Evolutionary conservation across 2,329 filamentous ascomycete species (phyloP).

Genomic region (Fonsecaea pugnacius): DNA sequence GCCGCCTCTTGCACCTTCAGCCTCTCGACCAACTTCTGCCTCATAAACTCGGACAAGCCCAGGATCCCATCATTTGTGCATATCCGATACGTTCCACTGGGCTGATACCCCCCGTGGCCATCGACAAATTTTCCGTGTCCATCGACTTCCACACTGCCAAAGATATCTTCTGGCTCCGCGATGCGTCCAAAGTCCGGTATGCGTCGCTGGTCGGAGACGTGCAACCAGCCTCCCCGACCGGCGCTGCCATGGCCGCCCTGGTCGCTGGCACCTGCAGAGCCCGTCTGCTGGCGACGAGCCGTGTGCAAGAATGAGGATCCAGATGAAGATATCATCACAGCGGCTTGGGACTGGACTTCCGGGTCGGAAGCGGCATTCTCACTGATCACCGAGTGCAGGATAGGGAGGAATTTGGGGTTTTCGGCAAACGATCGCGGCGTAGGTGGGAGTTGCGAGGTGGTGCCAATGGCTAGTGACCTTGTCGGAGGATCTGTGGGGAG

Average conservation of each 20-base stretch:
- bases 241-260: slow-evolving; percentile 64
- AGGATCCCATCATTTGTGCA: slow-evolving; percentile 64
- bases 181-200: slow-evolving; percentile 68
- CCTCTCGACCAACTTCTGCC: slow-evolving; percentile 55
- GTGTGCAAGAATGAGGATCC: slow-evolving; percentile 45
- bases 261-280: slow-evolving; percentile 60
- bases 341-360: slow-evolving; percentile 61
- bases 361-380: slow-evolving; percentile 61
- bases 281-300: slow-evolving; percentile 50
- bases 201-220: slow-evolving; percentile 64
- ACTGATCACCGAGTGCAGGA: slow-evolving; percentile 61
- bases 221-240: slow-evolving; percentile 65
- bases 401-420: slow-evolving; percentile 60
- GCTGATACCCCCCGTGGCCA: slow-evolving; percentile 62
- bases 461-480: slow-evolving; percentile 59
- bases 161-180: slow-evolving; percentile 67
- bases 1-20: slow-evolving; percentile 44
- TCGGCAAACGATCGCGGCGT: slow-evolving; percentile 61
- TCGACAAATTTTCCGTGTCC: slow-evolving; percentile 61
- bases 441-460: slow-evolving; percentile 56
- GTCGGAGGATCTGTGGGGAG: slow-evolving; percentile 60
- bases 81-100: slow-evolving; percentile 65
- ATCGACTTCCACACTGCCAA: slow-evolving; percentile 68
- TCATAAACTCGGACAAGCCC: slow-evolving; percentile 54
- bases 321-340: slow-evolving; percentile 63